phyloP scores from a whole-genome alignment of 805 yeast species.

The Nakazawaea siamensis region DNA sequence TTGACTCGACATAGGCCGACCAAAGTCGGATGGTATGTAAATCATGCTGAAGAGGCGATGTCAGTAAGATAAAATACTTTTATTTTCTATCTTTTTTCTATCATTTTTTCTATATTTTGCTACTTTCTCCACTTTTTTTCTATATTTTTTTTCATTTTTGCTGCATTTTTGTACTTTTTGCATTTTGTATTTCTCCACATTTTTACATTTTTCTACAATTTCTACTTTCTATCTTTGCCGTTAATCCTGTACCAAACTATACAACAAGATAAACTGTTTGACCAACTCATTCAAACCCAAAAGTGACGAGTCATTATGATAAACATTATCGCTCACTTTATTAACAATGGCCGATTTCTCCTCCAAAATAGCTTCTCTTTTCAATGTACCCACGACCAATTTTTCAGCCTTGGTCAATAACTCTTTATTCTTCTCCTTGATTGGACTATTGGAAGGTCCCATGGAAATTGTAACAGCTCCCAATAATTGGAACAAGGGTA shows the following conservation, averaged over 20 bases:
- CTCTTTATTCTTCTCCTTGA: constrained; percentile 42
- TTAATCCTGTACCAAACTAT: constrained; percentile 17
- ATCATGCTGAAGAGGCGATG: background rate
- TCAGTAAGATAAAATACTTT: too few relatives aligned
- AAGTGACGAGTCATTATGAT: constrained; percentile 8
- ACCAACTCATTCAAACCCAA: constrained; percentile 17
- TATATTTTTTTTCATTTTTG: too few relatives aligned
- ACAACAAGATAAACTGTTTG: constrained; percentile 20
- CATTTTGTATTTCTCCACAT: too few relatives aligned
- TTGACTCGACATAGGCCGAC: constrained; percentile 7
- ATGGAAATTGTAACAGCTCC: constrained; percentile 60
- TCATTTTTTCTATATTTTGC: too few relatives aligned
- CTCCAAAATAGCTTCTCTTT: constrained; percentile 25
- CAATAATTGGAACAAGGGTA: constrained; percentile 69
- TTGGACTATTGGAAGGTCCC: constrained; percentile 66
- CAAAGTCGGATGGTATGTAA: constrained; percentile 11
- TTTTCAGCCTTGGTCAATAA: constrained; percentile 45
- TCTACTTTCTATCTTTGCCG: too few relatives aligned
- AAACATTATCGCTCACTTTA: constrained; percentile 2
- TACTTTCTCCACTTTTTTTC: too few relatives aligned
- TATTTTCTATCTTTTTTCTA: too few relatives aligned
- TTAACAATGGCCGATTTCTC: constrained; percentile 8
- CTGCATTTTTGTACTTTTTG: too few relatives aligned
- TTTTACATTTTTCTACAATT: too few relatives aligned
- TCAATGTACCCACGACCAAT: constrained; percentile 53